Evolutionary conservation across 2,329 filamentous ascomycete genomes (phyloP).

Genomic region (Fusarium tanahbumbuense): DNA sequence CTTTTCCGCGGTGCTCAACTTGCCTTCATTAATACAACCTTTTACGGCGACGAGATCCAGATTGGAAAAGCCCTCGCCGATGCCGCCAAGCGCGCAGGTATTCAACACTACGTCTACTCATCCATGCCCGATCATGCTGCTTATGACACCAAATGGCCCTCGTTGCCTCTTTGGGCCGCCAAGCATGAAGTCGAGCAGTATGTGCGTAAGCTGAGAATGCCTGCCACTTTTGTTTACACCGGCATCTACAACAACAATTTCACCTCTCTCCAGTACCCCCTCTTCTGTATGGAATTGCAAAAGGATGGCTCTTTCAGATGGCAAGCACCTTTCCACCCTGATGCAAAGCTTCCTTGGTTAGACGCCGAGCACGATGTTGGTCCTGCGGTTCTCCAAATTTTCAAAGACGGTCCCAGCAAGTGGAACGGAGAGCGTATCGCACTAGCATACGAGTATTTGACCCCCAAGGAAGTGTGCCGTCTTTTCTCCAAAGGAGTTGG

Average conservation of each 20-base stretch:
- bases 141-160: slow-evolving; percentile 81
- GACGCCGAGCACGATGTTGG: slow-evolving; percentile 97
- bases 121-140: slow-evolving; percentile 95
- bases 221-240: slow-evolving; percentile 93
- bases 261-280: slow-evolving; percentile 88
- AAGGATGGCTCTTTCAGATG: slow-evolving; percentile 88
- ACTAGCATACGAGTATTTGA: slow-evolving; percentile 89
- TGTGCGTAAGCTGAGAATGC: slow-evolving; percentile 82
- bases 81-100: slow-evolving; percentile 83
- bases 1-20: slow-evolving; percentile 87
- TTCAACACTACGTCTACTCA: slow-evolving; percentile 95
- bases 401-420: slow-evolving; percentile 89
- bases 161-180: slow-evolving; percentile 88
- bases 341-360: slow-evolving; percentile 91
- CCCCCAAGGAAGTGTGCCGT: slow-evolving; percentile 82
- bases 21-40: slow-evolving; percentile 98
- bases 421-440: slow-evolving; percentile 86
- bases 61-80: slow-evolving; percentile 91
- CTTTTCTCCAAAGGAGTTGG: slow-evolving; percentile 83
- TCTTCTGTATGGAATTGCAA: slow-evolving; percentile 95
- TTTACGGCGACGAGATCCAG: slow-evolving; percentile 92
- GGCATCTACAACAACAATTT: slow-evolving; percentile 99
- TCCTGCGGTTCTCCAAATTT: slow-evolving; percentile 89
- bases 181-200: slow-evolving; percentile 96
- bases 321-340: slow-evolving; percentile 92